A percentile compares a stretch with the other conserved stretches of the same genome.
phyloP scores from a whole-genome alignment of 179 eudicot genomes.

The Gypsophila paniculata region DNA sequence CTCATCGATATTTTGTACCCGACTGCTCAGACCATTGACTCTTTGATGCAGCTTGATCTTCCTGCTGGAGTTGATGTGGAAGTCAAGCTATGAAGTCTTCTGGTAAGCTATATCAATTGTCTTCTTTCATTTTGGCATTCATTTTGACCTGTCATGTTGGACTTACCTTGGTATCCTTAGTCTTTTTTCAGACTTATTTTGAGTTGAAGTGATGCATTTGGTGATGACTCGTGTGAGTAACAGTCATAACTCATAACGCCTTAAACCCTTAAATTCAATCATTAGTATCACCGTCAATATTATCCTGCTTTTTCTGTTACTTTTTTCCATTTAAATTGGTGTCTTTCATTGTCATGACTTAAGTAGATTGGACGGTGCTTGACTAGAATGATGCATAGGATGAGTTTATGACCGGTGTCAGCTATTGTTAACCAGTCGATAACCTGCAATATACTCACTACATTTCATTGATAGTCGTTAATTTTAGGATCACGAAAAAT shows the following conservation, averaged over 20 bases:
- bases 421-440: background rate
- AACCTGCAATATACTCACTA: background rate
- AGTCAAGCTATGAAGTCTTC: conserved; percentile 66
- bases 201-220: background rate
- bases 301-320: background rate
- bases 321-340: background rate
- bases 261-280: background rate
- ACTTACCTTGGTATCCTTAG: background rate
- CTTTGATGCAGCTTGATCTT: conserved; percentile 92
- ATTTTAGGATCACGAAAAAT: background rate
- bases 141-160: background rate
- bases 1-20: conserved; percentile 86
- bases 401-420: background rate
- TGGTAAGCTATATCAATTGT: conserved; percentile 10
- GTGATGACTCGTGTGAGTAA: background rate
- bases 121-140: conserved; percentile 1
- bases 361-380: background rate
- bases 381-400: background rate
- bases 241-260: background rate
- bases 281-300: background rate
- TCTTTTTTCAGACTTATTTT: background rate
- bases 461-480: background rate
- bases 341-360: background rate
- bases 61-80: conserved; percentile 98
- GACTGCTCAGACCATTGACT: conserved; percentile 92